Evolutionary conservation across 208 protist genomes (phyloP), one percentile per base, ranked within the genome.

Genomic region (Trypanosoma scelopori): DNA sequence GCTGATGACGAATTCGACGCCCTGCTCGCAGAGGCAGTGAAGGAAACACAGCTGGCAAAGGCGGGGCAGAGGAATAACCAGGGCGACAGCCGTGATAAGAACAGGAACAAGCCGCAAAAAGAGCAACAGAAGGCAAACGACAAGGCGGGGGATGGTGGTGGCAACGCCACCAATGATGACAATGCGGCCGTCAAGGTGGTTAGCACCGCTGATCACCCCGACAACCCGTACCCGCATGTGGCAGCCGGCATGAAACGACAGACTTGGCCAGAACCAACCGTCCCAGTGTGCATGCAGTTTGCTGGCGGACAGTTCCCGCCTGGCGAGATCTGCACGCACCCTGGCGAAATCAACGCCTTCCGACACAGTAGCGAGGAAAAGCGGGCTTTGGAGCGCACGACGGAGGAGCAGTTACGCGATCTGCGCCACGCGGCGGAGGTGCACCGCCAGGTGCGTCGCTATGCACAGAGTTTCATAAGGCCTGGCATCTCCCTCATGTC

Each of bases 211-310:
- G 82, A 92, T 50, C 83, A 92, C 65, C 74, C 82, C 23, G 89
- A 89, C 55, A 95, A 95, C 60, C 89, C 86, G 47, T 95, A 92
- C 71, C 83, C 74, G 15, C 45, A 74, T 2, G 59, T 69, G 12
- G 72, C 72, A 27, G 58, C 60, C 42, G 81, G 78, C 45, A 75
- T 69, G 58, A 69, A 67, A 45, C 86, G 91, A 9, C 92, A 97
- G 77, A 97, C 92, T 30, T 97, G 92, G 92, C 92, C 92, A 35
- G 88, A 94, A 71, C 96, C 97, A 23, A 97, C 94, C 39, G 80
- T 98, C 15, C 97, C 94, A 20, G 88, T 99, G 35, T 68, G 75
- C 30, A 23, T 81, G 63, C 84, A 98, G 60, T 98, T 94, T 53
- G 65, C 81, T 16, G 71, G 63, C 52, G 78, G 75, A 27, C 49